Conservation (phyloP, 106 monocot species). For the Dendrobium officinale region DNA sequence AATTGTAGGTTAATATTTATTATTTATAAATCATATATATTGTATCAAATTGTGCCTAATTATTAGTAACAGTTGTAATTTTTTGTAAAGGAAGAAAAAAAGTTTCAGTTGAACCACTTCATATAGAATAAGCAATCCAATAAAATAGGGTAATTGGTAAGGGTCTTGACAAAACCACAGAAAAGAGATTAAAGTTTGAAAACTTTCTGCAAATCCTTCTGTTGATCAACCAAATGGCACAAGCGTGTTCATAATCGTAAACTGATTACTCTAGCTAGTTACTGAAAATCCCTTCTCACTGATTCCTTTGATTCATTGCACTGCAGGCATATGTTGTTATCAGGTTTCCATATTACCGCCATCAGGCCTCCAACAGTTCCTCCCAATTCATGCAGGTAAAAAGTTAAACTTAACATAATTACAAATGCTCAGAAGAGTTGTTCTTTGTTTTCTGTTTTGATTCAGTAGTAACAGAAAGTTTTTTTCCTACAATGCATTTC, state of each 20-base stretch:
- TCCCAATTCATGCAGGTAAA: conserved; percentile 81
- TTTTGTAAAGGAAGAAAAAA: no score
- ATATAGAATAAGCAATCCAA: no score
- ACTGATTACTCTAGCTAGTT: not conserved
- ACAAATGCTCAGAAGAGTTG: not conserved
- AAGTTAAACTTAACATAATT: not conserved
- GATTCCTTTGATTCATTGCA: not conserved
- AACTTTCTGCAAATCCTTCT: not conserved
- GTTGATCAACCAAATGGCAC: not conserved
- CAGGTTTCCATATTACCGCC: conserved; percentile 80
- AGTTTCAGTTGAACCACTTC: no score
- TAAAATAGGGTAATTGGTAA: no score
- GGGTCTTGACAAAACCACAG: no score
- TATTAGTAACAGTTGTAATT: no score
- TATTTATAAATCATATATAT: no score
- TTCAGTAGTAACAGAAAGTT: not conserved
- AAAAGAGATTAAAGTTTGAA: not conserved
- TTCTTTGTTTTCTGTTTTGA: not conserved
- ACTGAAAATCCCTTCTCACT: not conserved
- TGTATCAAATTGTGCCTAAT: no score
- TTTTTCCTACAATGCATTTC: not conserved
- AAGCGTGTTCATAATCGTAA: not conserved
- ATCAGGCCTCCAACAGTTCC: conserved; percentile 90
- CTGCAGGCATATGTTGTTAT: conserved; percentile 62
- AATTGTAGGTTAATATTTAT: no score